Evolutionary conservation across 2,329 filamentous ascomycete species (phyloP), one percentile per base, ranked within the genome.

Genomic region (Diaporthe vaccinii): DNA sequence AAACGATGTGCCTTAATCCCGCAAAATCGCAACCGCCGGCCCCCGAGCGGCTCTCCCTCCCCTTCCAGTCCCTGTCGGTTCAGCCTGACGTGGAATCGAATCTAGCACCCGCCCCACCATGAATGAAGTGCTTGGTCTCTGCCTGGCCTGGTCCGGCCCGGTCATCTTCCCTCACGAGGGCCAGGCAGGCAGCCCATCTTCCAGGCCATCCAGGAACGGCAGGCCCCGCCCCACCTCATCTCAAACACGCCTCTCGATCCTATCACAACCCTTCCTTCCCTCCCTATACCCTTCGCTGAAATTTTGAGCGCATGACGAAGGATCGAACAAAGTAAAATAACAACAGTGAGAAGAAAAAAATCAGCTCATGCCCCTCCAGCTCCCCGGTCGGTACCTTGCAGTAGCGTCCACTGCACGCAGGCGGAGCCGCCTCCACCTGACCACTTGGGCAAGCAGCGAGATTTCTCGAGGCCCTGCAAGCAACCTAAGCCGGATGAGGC

Each of bases 401-500:
- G 65, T 55, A 69, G 65, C 65, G 49, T 17, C 61, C 22, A 31
- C n/a, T 28, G 49, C 65, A 46, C 65, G 34, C 28, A 55, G 49
- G 49, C 49, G 65, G 65, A 69, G 49, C 46, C 65, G 31, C 65
- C 20, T 53, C 22, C 58, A 41, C 58, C 39, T 25, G 20, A 20
- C 34, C 34, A 39, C 36, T 39, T 36, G 0, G 36, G 36, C 36
- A 25, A 36, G 31, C 15, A 55, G 14, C 53, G 28, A 57, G 28
- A 31, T 55, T 12, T 28, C 31, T 9, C 2, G 12, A 41, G 36
- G 58, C n/a, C 58, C 39, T 41, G 58, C 34, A 69, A 28, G 31
- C 65, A 31, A 17, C 34, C 65, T 69, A 69, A 36, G 49, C 65
- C 65, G 15, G 15, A 69, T 55, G n/a, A 55, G 65, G 65, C 49